Evolutionary conservation across 169 alveolate genomes (phyloP).

Genomic region (Eimeria brunetti): DNA sequence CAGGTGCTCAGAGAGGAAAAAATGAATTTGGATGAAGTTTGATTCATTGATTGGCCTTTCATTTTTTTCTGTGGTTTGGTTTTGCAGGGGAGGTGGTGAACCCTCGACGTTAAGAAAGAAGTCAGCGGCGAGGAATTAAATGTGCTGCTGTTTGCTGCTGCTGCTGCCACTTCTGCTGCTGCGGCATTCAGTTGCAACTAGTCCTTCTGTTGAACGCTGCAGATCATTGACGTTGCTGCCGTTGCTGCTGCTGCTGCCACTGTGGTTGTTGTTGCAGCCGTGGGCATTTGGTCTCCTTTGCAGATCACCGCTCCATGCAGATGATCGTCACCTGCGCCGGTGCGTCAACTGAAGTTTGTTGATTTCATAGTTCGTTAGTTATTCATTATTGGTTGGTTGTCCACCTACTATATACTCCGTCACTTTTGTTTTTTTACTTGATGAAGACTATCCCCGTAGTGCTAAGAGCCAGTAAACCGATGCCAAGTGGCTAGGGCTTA

Average conservation of each 20-base stretch:
- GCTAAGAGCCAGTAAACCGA: no score
- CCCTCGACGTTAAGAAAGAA: constrained; percentile 12
- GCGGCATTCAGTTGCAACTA: neutral
- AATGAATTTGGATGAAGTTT: neutral
- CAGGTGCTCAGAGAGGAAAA: neutral
- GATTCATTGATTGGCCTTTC: neutral
- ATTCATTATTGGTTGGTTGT: no score
- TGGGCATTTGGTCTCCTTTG: constrained; percentile 56
- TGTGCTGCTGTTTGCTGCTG: constrained; percentile 18
- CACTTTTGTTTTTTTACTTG: no score
- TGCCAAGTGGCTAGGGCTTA: neutral
- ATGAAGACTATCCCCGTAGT: no score
- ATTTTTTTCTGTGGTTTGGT: neutral
- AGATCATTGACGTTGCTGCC: neutral
- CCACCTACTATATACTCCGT: no score
- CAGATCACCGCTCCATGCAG: constrained; percentile 65
- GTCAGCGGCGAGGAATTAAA: neutral
- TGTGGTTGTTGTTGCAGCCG: neutral
- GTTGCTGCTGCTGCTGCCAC: neutral
- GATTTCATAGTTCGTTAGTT: neutral
- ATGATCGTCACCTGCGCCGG: constrained; percentile 72
- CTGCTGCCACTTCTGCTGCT: neutral
- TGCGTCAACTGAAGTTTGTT: neutral
- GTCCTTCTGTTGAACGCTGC: neutral
- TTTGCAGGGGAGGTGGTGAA: constrained; percentile 43